A percentile compares a stretch with the other conserved stretches of the same genome.
Conservation (phyloP, 164 flowering plant species). For the Cinnamomum micranthum region DNA sequence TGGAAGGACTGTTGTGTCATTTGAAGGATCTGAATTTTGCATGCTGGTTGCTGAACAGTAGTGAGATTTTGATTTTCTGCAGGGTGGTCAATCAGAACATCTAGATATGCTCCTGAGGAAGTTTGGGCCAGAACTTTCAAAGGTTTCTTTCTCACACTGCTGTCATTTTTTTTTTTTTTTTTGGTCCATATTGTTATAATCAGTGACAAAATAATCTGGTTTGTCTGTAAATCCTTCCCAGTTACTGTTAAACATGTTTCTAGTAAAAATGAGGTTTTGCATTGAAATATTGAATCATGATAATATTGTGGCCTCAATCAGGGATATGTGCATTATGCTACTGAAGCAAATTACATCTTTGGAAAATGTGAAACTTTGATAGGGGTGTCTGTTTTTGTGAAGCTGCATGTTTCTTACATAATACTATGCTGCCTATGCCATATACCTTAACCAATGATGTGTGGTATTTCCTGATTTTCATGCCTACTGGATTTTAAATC, state of each 20-base stretch:
- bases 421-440: too few species aligned
- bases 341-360: neutral
- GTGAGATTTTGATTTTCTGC: constrained; percentile 10
- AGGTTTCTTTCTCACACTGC: constrained; percentile 42
- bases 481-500: neutral
- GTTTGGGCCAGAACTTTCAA: constrained; percentile 45
- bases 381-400: neutral
- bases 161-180: constrained; percentile 2
- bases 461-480: too few species aligned
- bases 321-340: neutral
- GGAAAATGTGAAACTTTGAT: neutral
- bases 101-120: constrained; percentile 41
- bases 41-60: neutral
- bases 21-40: neutral
- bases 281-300: neutral
- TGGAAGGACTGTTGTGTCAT: neutral
- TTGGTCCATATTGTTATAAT: neutral
- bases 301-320: neutral
- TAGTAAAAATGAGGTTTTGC: neutral
- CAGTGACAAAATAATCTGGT: neutral
- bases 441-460: too few species aligned
- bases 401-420: too few species aligned
- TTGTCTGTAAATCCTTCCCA: neutral
- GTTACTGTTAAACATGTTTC: neutral
- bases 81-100: constrained; percentile 38